Evolutionary conservation across 208 protist genomes (phyloP).

Genomic region (Trypanosoma lewisi): DNA sequence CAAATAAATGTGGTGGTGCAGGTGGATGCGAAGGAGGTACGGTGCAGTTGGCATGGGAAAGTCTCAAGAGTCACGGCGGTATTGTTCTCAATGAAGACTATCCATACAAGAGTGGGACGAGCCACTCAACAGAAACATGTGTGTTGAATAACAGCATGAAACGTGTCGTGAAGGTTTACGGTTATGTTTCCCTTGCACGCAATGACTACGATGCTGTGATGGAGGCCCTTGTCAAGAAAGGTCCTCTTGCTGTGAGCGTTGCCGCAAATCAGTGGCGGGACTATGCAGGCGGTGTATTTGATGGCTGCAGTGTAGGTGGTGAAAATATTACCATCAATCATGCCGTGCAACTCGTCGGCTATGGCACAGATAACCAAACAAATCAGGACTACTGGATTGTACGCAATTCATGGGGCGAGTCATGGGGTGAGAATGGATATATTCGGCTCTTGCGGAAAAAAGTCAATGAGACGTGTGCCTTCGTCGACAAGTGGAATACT

Average conservation of each 20-base stretch:
- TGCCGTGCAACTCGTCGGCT: slow-evolving; percentile 87
- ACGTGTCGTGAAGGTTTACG: slow-evolving; percentile 36
- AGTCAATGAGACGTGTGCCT: slow-evolving; percentile 34
- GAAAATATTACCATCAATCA: slow-evolving; percentile 78
- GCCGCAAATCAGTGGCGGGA: slow-evolving; percentile 59
- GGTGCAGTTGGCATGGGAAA: slow-evolving; percentile 74
- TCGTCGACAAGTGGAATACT: slow-evolving; percentile 36
- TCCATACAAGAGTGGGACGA: slow-evolving; percentile 72
- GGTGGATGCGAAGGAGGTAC: slow-evolving; percentile 82
- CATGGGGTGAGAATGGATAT: slow-evolving; percentile 82
- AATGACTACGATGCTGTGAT: slow-evolving; percentile 61
- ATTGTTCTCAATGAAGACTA: slow-evolving; percentile 68
- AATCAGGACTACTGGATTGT: slow-evolving; percentile 87
- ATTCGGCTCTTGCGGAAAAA: slow-evolving; percentile 63
- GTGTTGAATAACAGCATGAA: slow-evolving; percentile 20
- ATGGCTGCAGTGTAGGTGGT: slow-evolving; percentile 49
- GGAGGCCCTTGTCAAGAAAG: slow-evolving; percentile 51
- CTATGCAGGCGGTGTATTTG: slow-evolving; percentile 76
- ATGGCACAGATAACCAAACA: slow-evolving; percentile 50
- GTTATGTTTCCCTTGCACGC: slow-evolving; percentile 61
- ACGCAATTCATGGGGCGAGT: slow-evolving; percentile 82
- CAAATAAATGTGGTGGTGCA: slow-evolving; percentile 48
- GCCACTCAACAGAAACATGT: slow-evolving; percentile 18
- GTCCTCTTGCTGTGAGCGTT: slow-evolving; percentile 82
- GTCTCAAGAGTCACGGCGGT: slow-evolving; percentile 50